These are phyloP conservation scores for Somion occarium DNA, from an alignment of 1,284 basidiomycete species.

Conservation along the genomic window DNA sequence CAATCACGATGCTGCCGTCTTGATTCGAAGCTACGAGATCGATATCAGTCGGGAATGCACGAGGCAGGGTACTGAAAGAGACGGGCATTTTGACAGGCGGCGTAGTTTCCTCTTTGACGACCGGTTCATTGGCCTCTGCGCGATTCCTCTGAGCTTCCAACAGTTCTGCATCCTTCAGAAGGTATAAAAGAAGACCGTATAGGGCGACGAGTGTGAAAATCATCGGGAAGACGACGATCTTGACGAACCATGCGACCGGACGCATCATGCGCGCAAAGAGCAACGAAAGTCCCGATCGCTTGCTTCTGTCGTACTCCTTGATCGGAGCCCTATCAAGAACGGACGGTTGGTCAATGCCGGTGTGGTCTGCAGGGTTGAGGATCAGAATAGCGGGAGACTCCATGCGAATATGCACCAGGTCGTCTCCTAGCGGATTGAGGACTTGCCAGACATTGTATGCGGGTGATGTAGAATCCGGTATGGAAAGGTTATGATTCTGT, in stretches of 20 bases:
- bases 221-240: slow-evolving; percentile 85
- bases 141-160: slow-evolving; percentile 80
- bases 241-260: slow-evolving; percentile 68
- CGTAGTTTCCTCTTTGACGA: slow-evolving; percentile 28
- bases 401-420: slow-evolving; percentile 75
- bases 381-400: slow-evolving; percentile 78
- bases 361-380: slow-evolving; percentile 34
- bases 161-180: slow-evolving; percentile 89
- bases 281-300: slow-evolving; percentile 38
- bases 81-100: slow-evolving; percentile 41
- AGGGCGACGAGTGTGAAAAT: slow-evolving; percentile 70
- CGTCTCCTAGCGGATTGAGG: slow-evolving; percentile 69
- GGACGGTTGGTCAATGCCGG: not conserved
- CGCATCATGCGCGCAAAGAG: slow-evolving; percentile 46
- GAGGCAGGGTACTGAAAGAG: slow-evolving; percentile 67
- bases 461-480: slow-evolving; percentile 32
- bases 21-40: slow-evolving; percentile 72
- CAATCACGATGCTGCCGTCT: slow-evolving; percentile 59
- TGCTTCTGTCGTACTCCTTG: slow-evolving; percentile 24
- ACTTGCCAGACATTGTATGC: slow-evolving; percentile 76
- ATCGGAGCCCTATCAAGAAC: not conserved
- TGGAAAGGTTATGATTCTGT: slow-evolving; percentile 15
- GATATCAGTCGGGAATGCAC: slow-evolving; percentile 76
- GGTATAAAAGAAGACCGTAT: slow-evolving; percentile 80
- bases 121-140: slow-evolving; percentile 33